Evolutionary conservation across 495 filamentous ascomycete genomes (phyloP).

Genomic region (Aspergillus nidulans): DNA sequence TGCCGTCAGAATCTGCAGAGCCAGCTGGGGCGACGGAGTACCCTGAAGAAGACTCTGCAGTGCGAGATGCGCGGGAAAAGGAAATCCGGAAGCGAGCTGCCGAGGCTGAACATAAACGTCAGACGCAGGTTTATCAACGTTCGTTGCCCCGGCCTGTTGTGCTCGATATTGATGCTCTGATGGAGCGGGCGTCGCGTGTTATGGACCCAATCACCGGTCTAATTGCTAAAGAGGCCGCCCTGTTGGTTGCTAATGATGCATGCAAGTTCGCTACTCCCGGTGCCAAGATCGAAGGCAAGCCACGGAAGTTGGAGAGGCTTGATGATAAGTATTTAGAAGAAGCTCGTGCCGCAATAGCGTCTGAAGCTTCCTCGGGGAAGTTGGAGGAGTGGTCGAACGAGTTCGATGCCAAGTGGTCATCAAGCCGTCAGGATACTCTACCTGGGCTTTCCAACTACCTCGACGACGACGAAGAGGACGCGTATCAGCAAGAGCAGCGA

Average conservation of each 20-base stretch:
- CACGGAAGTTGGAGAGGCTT: conserved; percentile 57
- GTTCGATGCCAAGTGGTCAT: conserved; percentile 66
- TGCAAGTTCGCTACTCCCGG: conserved; percentile 65
- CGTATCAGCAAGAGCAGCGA: conserved; percentile 44
- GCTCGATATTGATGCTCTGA: conserved; percentile 65
- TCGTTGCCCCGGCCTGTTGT: conserved; percentile 71
- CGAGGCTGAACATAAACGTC: conserved; percentile 70
- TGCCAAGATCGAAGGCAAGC: conserved; percentile 56
- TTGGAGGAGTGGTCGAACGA: conserved; percentile 50
- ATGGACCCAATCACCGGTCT: conserved; percentile 53
- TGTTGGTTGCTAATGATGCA: conserved; percentile 78
- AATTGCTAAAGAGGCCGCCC: conserved; percentile 70
- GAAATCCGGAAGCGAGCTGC: conserved; percentile 67
- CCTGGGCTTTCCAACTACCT: conserved; percentile 76
- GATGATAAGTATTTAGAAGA: conserved; percentile 67
- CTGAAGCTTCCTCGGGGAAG: conserved; percentile 60
- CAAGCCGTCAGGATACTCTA: conserved; percentile 55
- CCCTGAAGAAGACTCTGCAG: conserved; percentile 79
- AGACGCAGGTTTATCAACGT: conserved; percentile 85
- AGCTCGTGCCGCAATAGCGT: conserved; percentile 70
- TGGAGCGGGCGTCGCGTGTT: conserved; percentile 53
- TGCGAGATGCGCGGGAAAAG: conserved; percentile 68
- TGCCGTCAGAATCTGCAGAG: conserved; percentile 80
- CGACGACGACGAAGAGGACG: conserved; percentile 56
- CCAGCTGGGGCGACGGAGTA: conserved; percentile 45